These are phyloP conservation scores for Heliamphora exappendiculata DNA, from an alignment of 148 eudicot species.

Conservation along the genomic window DNA sequence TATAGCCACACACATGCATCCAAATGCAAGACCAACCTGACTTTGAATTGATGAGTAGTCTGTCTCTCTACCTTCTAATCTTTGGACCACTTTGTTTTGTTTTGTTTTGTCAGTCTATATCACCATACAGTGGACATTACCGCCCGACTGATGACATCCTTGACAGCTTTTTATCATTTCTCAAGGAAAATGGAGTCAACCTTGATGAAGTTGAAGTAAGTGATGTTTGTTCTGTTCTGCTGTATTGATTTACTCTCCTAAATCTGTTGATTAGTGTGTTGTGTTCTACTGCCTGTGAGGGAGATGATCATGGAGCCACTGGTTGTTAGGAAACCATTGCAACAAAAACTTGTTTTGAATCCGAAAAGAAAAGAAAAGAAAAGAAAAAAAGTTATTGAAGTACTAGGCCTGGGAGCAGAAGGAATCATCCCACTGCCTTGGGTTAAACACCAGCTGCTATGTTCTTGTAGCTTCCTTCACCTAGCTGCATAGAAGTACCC, in stretches of 20 bases:
- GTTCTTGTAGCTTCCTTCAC: neutral
- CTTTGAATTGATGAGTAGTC: neutral
- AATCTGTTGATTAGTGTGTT: neutral
- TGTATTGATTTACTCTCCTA: neutral
- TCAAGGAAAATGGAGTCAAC: slow-evolving; percentile 55
- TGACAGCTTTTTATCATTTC: slow-evolving; percentile 42
- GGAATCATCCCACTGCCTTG: neutral
- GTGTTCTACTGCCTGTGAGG: neutral
- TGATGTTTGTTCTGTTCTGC: neutral
- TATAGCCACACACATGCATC: neutral
- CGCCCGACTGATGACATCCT: slow-evolving; percentile 80
- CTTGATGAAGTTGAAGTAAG: slow-evolving; percentile 58
- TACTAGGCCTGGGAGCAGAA: too few relatives aligned
- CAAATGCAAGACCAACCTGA: neutral
- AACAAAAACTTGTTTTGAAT: neutral
- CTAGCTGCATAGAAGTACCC: too few relatives aligned
- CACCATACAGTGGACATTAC: slow-evolving; percentile 93
- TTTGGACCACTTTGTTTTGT: neutral
- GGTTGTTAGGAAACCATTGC: neutral
- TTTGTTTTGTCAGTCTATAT: slow-evolving; percentile 51
- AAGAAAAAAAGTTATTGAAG: too few relatives aligned
- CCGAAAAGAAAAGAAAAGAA: neutral
- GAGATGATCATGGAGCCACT: neutral
- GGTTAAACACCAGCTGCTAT: neutral
- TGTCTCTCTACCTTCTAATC: slow-evolving; percentile 10